phyloP scores from a whole-genome alignment of 495 filamentous ascomycete species.

The Neurospora terricola region DNA sequence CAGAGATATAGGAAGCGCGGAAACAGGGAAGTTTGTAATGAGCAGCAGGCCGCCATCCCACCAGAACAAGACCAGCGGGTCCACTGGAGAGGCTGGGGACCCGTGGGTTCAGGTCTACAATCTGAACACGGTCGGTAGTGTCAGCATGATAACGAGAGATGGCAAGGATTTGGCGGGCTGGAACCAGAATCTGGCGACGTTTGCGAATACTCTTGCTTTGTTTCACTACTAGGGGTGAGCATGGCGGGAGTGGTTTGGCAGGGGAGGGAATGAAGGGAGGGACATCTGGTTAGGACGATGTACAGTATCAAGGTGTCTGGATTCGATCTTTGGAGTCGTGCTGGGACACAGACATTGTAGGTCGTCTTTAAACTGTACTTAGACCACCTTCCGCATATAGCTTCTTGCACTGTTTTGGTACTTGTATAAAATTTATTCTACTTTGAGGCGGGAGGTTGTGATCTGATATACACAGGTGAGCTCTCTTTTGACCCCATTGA shows the following conservation, averaged over 20 bases:
- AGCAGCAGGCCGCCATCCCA: not conserved
- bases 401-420: not conserved
- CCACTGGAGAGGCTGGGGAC: not conserved
- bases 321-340: not conserved
- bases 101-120: slow-evolving; percentile 16
- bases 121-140: slow-evolving; percentile 23
- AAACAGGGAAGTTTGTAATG: not conserved
- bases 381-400: not conserved
- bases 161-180: slow-evolving; percentile 18
- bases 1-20: not conserved
- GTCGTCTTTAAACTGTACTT: not conserved
- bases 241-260: slow-evolving; percentile 1
- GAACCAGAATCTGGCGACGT: slow-evolving; percentile 17
- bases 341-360: not conserved
- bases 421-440: not conserved
- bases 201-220: slow-evolving; percentile 20
- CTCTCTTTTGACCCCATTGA: not conserved
- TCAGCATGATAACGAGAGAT: slow-evolving; percentile 21
- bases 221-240: slow-evolving; percentile 8
- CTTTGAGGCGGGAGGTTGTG: not conserved
- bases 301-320: not conserved
- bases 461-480: not conserved
- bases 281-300: not conserved
- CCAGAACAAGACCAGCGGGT: not conserved
- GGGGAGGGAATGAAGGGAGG: not conserved